These are phyloP conservation scores for Hypoxylon lenormandii DNA, from an alignment of 495 filamentous ascomycete genomes.

Conservation along the genomic window DNA sequence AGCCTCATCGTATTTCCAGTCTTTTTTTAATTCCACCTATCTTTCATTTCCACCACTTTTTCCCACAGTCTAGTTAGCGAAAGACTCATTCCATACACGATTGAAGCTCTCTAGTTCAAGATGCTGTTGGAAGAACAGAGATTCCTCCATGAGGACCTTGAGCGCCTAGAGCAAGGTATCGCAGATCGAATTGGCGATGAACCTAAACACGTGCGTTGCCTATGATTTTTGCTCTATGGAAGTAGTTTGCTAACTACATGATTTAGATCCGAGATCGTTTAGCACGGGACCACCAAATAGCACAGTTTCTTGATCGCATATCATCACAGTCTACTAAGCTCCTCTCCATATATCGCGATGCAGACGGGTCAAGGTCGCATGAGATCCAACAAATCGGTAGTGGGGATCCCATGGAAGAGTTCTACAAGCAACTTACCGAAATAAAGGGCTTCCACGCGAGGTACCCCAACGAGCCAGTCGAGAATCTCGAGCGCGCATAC, in stretches of 20 bases:
- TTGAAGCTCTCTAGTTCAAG: slow-evolving; percentile 28
- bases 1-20: slow-evolving; percentile 27
- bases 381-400: slow-evolving; percentile 87
- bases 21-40: background rate
- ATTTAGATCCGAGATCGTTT: slow-evolving; percentile 83
- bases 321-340: slow-evolving; percentile 84
- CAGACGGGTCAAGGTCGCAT: slow-evolving; percentile 72
- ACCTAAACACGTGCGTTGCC: slow-evolving; percentile 79
- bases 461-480: slow-evolving; percentile 93
- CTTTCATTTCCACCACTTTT: background rate
- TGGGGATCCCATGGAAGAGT: slow-evolving; percentile 90
- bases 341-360: slow-evolving; percentile 86
- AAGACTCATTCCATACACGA: no score
- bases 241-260: slow-evolving; percentile 49
- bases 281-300: slow-evolving; percentile 88
- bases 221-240: slow-evolving; percentile 12
- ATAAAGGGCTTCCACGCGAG: slow-evolving; percentile 88
- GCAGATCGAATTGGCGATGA: slow-evolving; percentile 88
- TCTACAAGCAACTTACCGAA: slow-evolving; percentile 82
- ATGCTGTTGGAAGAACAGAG: slow-evolving; percentile 94
- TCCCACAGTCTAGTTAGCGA: background rate
- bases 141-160: slow-evolving; percentile 92
- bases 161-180: slow-evolving; percentile 92
- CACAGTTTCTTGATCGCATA: slow-evolving; percentile 86
- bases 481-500: slow-evolving; percentile 94